Evolutionary conservation across 495 filamentous ascomycete genomes (phyloP).

Genomic region (Xanthoparmelia taractica): DNA sequence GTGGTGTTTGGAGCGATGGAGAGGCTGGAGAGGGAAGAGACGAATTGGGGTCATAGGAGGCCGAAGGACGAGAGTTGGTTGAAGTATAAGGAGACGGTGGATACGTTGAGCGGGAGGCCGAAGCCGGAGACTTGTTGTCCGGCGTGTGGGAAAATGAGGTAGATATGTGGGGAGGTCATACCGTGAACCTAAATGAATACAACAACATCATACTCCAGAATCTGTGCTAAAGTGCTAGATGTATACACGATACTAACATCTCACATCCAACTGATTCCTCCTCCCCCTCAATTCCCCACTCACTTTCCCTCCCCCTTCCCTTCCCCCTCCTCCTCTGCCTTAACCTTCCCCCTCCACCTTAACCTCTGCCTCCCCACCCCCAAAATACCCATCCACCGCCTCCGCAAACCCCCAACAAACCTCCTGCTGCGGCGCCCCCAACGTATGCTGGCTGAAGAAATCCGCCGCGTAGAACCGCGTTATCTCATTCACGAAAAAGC

Average conservation of each 20-base stretch:
- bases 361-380: background rate
- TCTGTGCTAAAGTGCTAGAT: background rate
- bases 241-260: background rate
- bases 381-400: conserved; percentile 1
- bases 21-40: conserved; percentile 71
- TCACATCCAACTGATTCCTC: background rate
- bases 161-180: background rate
- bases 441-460: background rate
- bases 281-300: background rate
- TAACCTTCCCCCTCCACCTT: no score
- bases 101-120: conserved; percentile 71
- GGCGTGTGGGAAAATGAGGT: conserved; percentile 19
- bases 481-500: background rate
- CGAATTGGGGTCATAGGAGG: conserved; percentile 84
- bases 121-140: conserved; percentile 25
- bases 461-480: background rate
- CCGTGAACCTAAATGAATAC: no score
- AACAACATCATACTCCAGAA: no score
- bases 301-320: background rate
- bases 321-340: no score
- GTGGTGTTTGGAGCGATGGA: conserved; percentile 80
- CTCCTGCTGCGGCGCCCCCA: background rate
- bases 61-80: conserved; percentile 86
- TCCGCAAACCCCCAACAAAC: conserved; percentile 3
- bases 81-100: conserved; percentile 68